Conservation (phyloP, 495 filamentous ascomycete genomes). For the Aspergillus saccharolyticus region DNA sequence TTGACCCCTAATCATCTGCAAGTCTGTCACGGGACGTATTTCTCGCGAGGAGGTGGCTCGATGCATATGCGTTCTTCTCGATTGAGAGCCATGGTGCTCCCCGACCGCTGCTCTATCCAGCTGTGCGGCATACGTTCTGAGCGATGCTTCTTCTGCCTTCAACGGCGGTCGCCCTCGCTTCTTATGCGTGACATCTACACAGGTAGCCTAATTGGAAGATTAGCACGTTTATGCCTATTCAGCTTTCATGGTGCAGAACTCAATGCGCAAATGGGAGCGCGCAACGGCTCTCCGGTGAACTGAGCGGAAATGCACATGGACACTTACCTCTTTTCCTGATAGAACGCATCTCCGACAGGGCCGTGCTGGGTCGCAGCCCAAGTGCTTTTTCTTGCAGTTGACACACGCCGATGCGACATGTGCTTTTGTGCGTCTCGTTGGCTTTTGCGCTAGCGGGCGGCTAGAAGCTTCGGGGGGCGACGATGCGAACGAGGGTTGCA, state of each 20-base stretch:
- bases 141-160: slow-evolving; percentile 66
- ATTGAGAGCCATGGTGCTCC: slow-evolving; percentile 24
- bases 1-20: slow-evolving; percentile 27
- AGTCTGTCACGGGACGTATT: slow-evolving; percentile 42
- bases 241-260: not conserved
- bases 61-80: slow-evolving; percentile 32
- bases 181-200: slow-evolving; percentile 93
- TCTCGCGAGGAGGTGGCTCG: slow-evolving; percentile 41
- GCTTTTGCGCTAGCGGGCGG: slow-evolving; percentile 47
- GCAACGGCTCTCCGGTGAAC: slow-evolving; percentile 4
- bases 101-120: slow-evolving; percentile 24
- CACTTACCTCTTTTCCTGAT: slow-evolving; percentile 60
- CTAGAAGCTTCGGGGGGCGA: slow-evolving; percentile 19
- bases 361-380: slow-evolving; percentile 67
- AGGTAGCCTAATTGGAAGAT: slow-evolving; percentile 59
- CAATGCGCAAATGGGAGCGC: not conserved
- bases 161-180: slow-evolving; percentile 89
- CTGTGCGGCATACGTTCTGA: slow-evolving; percentile 33
- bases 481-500: slow-evolving; percentile 25
- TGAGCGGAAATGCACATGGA: slow-evolving; percentile 1
- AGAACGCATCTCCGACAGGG: slow-evolving; percentile 60
- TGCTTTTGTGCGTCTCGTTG: slow-evolving; percentile 82
- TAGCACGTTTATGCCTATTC: slow-evolving; percentile 11
- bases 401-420: slow-evolving; percentile 97
- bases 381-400: slow-evolving; percentile 94